Evolutionary conservation across 148 eudicot genomes (phyloP).

Genomic region (Camellia granthamiana): DNA sequence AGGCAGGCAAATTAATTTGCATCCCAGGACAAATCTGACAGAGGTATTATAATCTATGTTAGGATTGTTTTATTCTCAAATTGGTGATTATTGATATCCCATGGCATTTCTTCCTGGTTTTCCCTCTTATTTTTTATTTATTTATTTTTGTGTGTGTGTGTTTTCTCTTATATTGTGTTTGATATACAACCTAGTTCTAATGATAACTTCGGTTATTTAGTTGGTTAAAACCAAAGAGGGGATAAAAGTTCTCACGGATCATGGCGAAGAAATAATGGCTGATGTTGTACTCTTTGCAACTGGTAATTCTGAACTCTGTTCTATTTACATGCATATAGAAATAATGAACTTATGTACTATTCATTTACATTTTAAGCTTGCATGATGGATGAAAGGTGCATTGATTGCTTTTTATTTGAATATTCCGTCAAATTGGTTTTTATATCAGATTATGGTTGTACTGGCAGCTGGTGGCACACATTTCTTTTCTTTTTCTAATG

Average conservation of each 20-base stretch:
- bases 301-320: conserved; percentile 40
- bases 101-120: background rate
- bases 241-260: conserved; percentile 75
- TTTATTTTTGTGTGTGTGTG: too few species aligned
- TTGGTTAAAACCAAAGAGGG: conserved; percentile 74
- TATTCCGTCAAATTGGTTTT: background rate
- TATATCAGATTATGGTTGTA: background rate
- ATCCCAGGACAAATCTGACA: conserved; percentile 66
- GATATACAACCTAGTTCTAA: background rate
- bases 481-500: background rate
- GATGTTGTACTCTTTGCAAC: conserved; percentile 98
- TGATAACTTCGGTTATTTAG: conserved; percentile 32
- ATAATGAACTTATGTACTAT: background rate
- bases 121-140: too few species aligned
- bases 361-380: conserved; percentile 10
- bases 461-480: background rate
- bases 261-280: conserved; percentile 85
- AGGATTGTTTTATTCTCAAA: background rate
- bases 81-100: background rate
- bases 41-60: conserved; percentile 46
- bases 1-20: conserved; percentile 88
- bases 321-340: background rate
- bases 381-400: background rate
- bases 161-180: too few species aligned
- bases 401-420: background rate